Conservation (phyloP, 768 basidiomycete species). For the Pleurotus eryngii region DNA sequence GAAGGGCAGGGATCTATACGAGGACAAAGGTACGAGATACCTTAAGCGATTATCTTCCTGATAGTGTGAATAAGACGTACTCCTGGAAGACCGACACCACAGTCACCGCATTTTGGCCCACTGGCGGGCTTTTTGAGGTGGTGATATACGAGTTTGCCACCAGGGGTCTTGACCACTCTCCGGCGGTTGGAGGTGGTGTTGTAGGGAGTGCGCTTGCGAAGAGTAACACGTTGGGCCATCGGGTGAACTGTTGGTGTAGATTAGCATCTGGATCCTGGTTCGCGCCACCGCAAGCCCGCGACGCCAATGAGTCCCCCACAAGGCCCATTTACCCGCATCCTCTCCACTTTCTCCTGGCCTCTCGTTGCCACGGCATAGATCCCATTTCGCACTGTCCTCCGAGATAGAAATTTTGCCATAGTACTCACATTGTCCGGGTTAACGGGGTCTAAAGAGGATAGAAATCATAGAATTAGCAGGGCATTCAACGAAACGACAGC, state of each 20-base stretch:
- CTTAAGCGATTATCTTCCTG: conserved; percentile 3
- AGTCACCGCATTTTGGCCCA: conserved; percentile 97
- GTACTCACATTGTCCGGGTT: conserved; percentile 35
- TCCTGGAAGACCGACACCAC: conserved; percentile 89
- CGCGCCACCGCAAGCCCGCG: background rate
- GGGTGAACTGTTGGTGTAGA: conserved; percentile 21
- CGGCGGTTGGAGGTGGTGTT: conserved; percentile 97
- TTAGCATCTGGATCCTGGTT: conserved; percentile 4
- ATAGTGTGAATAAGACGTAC: conserved; percentile 46
- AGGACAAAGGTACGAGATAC: background rate
- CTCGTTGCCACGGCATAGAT: background rate
- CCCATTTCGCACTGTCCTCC: conserved; percentile 7
- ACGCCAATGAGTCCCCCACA: background rate
- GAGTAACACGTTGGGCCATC: conserved; percentile 99
- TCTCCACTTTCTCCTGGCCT: too few species aligned
- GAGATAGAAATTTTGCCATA: too few species aligned
- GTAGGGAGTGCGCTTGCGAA: conserved; percentile 97
- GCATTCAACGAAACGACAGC: conserved; percentile 6
- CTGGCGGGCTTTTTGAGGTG: conserved; percentile 93
- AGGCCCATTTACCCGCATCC: too few species aligned
- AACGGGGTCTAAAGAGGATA: background rate
- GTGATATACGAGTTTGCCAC: conserved; percentile 97
- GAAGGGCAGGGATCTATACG: conserved; percentile 84
- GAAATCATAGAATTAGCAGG: background rate
- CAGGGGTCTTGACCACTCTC: conserved; percentile 96